Base-by-base conservation (phyloP, 1,139 yeast species). In the Yamadazyma dushanensis region DNA sequence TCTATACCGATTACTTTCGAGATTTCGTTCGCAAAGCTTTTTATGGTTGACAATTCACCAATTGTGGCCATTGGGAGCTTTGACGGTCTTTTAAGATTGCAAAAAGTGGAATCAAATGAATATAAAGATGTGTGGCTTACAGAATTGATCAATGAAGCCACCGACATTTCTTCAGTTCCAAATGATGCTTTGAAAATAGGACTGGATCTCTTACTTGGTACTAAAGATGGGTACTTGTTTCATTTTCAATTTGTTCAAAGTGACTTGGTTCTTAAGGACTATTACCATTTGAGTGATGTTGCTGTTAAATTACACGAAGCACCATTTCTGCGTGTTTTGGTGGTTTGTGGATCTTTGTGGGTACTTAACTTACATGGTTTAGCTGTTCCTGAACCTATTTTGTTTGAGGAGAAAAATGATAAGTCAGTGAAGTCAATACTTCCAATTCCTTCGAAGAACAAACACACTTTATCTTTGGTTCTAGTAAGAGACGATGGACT, bases 401-500 rank as follows among this genome's bases (percentile, higher is more conserved):
- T 65, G 21, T 66, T 75, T 31, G 70, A 71, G 19, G 67, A 64
- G 44, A 51, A 56, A 37, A 41, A 49, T 38, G 69, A 59, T 38
- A 51, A 54, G 34, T 42, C 57, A 19, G 42, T 56, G 15, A 43
- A 22, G 32, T 26, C 45, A 37, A 37, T 49, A 36, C 38, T 56
- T 20, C 51, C 51, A 28, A 16, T 51, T 14, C 31, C 40, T 27
- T 15, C 27, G 5, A 23, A 23, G 9, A 15, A 19, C 8, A 47
- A 51, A 8, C 47, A 70, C 34, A 20, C 8, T 6, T 4, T 24
- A 8, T 23, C 32, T 8, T 16, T 44, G 11, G n/a, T 43, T 2
- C 53, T 72, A 8, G 51, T 74, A 2, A 56, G 80, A 39, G 78
- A 72, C 33, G 80, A 76, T 43, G 83, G 82, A 0, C 53, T 79